Conservation (phyloP, 1,139 yeast species). For the Blastobotrys petasosporus region DNA sequence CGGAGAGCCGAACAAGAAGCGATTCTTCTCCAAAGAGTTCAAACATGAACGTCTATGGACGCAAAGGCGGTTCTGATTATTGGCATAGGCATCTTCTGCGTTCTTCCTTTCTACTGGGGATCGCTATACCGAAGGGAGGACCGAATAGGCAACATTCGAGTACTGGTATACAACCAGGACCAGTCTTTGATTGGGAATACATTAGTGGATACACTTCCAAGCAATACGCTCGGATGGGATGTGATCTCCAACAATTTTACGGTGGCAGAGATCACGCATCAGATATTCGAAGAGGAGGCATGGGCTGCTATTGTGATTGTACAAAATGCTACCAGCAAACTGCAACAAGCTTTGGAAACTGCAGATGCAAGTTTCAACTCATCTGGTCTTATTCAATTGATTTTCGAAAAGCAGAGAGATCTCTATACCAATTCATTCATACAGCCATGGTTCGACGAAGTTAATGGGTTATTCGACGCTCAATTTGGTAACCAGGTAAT, state of each 20-base stretch:
- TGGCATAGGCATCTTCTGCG: conserved; percentile 18
- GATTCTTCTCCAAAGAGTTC: neutral
- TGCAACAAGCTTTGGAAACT: conserved; percentile 16
- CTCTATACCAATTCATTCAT: conserved; percentile 41
- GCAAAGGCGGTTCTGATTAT: conserved; percentile 1
- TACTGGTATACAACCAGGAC: conserved; percentile 47
- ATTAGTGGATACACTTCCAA: conserved; percentile 23
- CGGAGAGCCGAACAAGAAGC: neutral
- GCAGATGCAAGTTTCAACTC: conserved; percentile 14
- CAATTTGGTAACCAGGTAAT: conserved; percentile 11
- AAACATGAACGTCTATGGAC: neutral
- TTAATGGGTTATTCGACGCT: conserved; percentile 26
- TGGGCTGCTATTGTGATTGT: conserved; percentile 24
- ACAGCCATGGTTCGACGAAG: conserved; percentile 34
- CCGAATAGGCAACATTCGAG: conserved; percentile 39
- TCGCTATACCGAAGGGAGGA: conserved; percentile 41
- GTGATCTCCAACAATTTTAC: conserved; percentile 25
- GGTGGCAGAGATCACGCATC: conserved; percentile 14
- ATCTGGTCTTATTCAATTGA: conserved; percentile 32
- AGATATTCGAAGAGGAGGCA: conserved; percentile 19
- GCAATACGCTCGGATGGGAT: conserved; percentile 28
- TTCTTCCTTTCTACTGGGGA: conserved; percentile 59
- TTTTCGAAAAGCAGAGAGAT: conserved; percentile 53
- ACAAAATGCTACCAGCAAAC: conserved; percentile 23
- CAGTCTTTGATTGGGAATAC: conserved; percentile 34